Base-by-base conservation (phyloP, 306 rosid genomes). In the Begonia loranthoides region DNA sequence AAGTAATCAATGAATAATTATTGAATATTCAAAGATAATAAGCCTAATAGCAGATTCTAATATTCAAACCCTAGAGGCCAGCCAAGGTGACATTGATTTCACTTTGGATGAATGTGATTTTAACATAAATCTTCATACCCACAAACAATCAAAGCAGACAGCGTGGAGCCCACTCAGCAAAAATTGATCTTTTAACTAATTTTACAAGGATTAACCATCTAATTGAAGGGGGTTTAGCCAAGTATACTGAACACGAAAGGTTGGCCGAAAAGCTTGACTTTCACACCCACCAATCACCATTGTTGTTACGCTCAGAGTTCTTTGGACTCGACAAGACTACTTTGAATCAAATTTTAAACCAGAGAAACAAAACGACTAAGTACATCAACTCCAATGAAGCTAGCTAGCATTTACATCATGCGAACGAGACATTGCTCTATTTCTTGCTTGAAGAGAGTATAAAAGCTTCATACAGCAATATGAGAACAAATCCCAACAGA, bases 261-360 rank as follows among this genome's bases (percentile, higher is more conserved):
- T 63, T 65, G 71, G 96, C 92, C 87, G 96, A 70, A 87, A 87
- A 80, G 87, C 77, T 83, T 87, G 96, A 87, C 94, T 87, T 59
- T 67, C 76, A 65, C 59, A 49, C 61, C 59, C 41, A 63, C 64
- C 73, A 59, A 45, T 43, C 41, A 63, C 64, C 73, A 59, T 53
- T 43, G 36, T 28, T 3, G 36, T 7, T 28, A 7, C 36, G 5
- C 6, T 28, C 9, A n/a, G 22, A 19, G 22, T 28, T 28, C 36
- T 28, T 28, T 1, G 36, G 6, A 28, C 9, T 28, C 36, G 36
- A 28, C 36, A 28, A 28, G 36, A 28, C 8, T 28, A 28, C 36
- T 19, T 19, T 2, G 3, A 19, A 19, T 19, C 22, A 4, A 19
- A 9, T 12, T 41, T 41, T 41, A 19, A 19, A 19, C 22, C 22